These are phyloP conservation scores for Neofusicoccum sp. DNA, from an alignment of 2,329 filamentous ascomycete genomes.

Conservation along the genomic window DNA sequence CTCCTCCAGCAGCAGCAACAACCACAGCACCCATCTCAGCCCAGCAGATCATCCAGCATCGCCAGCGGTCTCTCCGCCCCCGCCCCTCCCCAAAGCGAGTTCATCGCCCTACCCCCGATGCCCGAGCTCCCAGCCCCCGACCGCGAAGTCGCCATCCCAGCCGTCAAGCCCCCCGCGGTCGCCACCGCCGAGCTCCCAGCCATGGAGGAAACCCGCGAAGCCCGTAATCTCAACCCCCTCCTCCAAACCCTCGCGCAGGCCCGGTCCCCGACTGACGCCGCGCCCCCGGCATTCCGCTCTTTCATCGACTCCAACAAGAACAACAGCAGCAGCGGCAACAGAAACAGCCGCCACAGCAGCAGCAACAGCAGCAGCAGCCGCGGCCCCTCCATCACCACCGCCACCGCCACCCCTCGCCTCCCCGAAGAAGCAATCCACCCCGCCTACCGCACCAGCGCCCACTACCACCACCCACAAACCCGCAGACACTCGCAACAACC, in stretches of 20 bases:
- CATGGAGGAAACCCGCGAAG: not conserved
- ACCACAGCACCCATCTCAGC: not conserved
- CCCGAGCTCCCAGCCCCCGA: slow-evolving; percentile 5
- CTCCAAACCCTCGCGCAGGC: slow-evolving; percentile 5
- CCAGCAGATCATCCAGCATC: not conserved
- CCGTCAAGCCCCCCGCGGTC: not conserved
- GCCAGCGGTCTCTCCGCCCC: not conserved
- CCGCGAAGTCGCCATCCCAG: no score
- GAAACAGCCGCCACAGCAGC: not conserved
- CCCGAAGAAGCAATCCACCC: slow-evolving; percentile 1
- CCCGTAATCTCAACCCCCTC: not conserved
- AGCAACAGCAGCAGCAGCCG: not conserved
- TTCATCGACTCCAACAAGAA: not conserved
- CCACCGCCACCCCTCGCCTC: not conserved
- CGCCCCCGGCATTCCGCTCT: slow-evolving; percentile 3
- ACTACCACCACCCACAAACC: not conserved
- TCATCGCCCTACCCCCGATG: slow-evolving; percentile 10
- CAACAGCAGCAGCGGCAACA: no score
- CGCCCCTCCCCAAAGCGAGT: not conserved
- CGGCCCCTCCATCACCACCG: not conserved
- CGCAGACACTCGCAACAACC: not conserved
- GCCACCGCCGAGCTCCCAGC: not conserved
- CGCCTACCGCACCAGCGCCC: not conserved
- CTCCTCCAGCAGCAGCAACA: not conserved
- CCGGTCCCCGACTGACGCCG: not conserved